Conservation (phyloP, 768 basidiomycete species). For the Suillus clintonianus region DNA sequence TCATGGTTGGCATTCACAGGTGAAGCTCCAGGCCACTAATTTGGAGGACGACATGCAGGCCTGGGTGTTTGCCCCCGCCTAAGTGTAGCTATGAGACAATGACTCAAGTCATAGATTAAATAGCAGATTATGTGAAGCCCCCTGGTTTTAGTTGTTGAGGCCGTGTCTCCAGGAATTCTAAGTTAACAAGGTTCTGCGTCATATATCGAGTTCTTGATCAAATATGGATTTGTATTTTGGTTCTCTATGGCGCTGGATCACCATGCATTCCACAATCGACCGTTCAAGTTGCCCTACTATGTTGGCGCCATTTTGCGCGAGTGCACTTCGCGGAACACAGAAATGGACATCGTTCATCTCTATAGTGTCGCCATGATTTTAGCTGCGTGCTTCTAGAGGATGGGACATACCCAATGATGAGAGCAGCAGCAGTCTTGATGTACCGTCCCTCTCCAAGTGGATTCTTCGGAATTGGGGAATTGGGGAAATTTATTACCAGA, state of each 20-base stretch:
- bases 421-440: constrained; percentile 73
- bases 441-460: constrained; percentile 69
- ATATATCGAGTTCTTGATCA: too few relatives aligned
- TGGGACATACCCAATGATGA: constrained; percentile 71
- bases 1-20: background rate
- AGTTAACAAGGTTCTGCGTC: too few relatives aligned
- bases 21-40: background rate
- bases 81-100: background rate
- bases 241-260: too few relatives aligned
- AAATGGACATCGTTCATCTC: constrained; percentile 61
- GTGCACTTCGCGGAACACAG: background rate
- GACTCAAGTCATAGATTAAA: too few relatives aligned
- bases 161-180: too few relatives aligned
- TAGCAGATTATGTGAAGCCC: too few relatives aligned
- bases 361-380: constrained; percentile 24
- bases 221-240: too few relatives aligned
- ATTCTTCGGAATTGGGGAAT: constrained; percentile 62
- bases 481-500: constrained; percentile 36
- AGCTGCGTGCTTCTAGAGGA: background rate
- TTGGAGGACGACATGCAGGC: background rate
- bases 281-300: too few relatives aligned
- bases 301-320: too few relatives aligned
- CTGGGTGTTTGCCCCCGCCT: background rate
- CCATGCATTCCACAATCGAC: too few relatives aligned
- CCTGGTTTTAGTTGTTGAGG: too few relatives aligned